Evolutionary conservation across 78 protist species (phyloP), one percentile per base, ranked within the genome.

Genomic region (Ministeria vibrans): DNA sequence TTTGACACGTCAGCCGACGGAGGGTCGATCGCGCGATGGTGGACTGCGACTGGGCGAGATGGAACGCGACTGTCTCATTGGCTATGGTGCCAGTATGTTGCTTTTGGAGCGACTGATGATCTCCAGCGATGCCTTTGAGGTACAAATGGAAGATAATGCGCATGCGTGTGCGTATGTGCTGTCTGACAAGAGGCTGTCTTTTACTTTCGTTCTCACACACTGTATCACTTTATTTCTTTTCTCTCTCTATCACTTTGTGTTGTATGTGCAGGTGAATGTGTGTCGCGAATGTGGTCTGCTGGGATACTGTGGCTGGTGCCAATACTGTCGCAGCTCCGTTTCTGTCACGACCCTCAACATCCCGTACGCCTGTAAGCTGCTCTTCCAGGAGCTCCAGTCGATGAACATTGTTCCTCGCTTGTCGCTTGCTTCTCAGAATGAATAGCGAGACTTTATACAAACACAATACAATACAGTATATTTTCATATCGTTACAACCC

Each of bases 31-130:
- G 63, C 68, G 98, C 7, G 98, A 93, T 62, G 99, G 99, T 36
- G 99, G 99, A 27, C 90, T 98, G 45, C 94, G 99, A 5, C 84
- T 99, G 27, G 99, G 99, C 46, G 99, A 96, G 92, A 98, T 98
- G 99, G 99, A 93, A 63, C 72, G 98, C 32, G 99, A 96, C 81
- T 96, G 98, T 66, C 88, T 97, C 41, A 83, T 97, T 23, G 99
- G 94, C 27, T 88, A 92, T 80, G 99, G 98, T 18, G 90, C 99
- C 0, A 49, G 94, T 38, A 79, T 81, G 80, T 94, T 98, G 46
- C 81, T 98, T 43, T 78, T 83, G 71, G 99, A 98, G 88, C 83
- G 99, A 20, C 86, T 98, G 45, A 90, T 95, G 95, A 61, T 92
- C 78, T 79, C 92, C 28, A 78, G 92, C 15, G 99, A 98, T 78